Evolutionary conservation across 371 early-diverging fungal species (phyloP).

Genomic region (Spraguea lophii): DNA sequence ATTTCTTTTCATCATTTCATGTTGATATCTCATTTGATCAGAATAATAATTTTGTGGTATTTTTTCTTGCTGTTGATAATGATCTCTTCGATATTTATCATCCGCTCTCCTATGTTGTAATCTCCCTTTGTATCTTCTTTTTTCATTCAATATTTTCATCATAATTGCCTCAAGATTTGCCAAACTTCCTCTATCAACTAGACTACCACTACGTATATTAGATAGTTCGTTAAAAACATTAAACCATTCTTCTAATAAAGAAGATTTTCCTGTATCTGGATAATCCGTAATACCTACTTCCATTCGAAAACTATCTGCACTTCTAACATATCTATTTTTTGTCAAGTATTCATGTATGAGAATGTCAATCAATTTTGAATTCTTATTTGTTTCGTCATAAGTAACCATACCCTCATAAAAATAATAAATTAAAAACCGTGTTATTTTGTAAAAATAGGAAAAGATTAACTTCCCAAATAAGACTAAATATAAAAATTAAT

Average conservation of each 20-base stretch:
- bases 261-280: constrained; percentile 13
- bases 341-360: constrained; percentile 42
- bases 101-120: not conserved
- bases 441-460: no score
- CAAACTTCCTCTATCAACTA: constrained; percentile 4
- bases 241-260: constrained; percentile 42
- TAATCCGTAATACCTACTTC: constrained; percentile 33
- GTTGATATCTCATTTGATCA: not conserved
- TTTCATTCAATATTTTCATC: constrained; percentile 38
- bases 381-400: no score
- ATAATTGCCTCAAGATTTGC: constrained; percentile 36
- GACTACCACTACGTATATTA: constrained; percentile 34
- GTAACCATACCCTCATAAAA: no score
- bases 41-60: not conserved
- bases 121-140: constrained; percentile 1
- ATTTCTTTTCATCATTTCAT: not conserved
- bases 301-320: constrained; percentile 33
- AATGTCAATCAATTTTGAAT: constrained; percentile 16
- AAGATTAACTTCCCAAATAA: no score
- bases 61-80: not conserved
- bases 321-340: constrained; percentile 31
- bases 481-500: no score
- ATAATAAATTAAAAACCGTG: no score
- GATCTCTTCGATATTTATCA: not conserved
- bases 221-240: constrained; percentile 39